These are phyloP conservation scores for Beauveria scarabaeidicola DNA, from an alignment of 2,329 filamentous ascomycete genomes.

Conservation along the genomic window DNA sequence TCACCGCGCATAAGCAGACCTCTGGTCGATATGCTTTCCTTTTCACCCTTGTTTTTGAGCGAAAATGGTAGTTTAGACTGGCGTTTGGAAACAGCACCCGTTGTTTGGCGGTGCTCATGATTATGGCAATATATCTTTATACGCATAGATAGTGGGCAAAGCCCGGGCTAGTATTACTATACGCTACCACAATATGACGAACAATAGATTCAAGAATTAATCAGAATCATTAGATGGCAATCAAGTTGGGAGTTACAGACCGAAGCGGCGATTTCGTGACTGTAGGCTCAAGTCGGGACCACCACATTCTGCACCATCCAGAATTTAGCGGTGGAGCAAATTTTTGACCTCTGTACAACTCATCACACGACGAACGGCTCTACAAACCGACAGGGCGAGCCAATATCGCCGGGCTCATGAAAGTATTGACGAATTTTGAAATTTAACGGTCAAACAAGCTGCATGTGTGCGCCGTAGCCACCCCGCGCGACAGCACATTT, in stretches of 20 bases:
- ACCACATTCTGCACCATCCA: not conserved
- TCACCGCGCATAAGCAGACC: constrained; percentile 38
- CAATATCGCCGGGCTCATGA: not conserved
- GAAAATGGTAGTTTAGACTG: constrained; percentile 1
- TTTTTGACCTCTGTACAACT: not conserved
- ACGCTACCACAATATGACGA: not conserved
- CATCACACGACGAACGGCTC: not conserved
- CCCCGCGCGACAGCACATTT: not conserved
- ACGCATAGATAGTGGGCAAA: constrained; percentile 5
- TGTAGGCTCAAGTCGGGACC: not conserved
- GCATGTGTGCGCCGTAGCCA: not conserved
- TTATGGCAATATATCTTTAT: constrained; percentile 9
- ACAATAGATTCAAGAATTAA: not conserved
- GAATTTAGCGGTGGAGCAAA: constrained; percentile 8
- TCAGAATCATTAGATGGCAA: not conserved
- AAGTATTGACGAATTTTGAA: not conserved
- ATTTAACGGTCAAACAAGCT: not conserved
- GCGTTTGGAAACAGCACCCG: constrained; percentile 5
- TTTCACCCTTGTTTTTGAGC: not conserved
- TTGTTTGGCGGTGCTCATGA: constrained; percentile 4
- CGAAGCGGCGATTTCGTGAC: not conserved
- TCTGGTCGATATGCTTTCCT: not conserved
- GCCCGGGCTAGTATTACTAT: not conserved
- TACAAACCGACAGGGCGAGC: not conserved
- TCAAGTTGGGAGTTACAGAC: not conserved